A percentile compares a stretch with the other conserved stretches of the same genome.
phyloP scores from a whole-genome alignment of 2,329 filamentous ascomycete species.

The Fusarium xylarioides region DNA sequence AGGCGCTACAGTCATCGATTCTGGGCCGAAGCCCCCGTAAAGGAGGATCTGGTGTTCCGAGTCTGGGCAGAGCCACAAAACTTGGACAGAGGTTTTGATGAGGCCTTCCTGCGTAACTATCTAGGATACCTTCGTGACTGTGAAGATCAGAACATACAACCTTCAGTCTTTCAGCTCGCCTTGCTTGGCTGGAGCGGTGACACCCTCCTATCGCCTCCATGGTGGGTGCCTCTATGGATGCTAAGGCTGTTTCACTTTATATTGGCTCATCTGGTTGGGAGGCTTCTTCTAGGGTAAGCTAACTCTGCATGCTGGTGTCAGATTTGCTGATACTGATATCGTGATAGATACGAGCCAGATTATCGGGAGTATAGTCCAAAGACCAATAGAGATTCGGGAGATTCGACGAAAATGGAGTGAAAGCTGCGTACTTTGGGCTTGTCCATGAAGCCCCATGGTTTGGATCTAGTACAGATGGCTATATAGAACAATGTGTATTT shows the following conservation, averaged over 20 bases:
- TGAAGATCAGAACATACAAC: neutral
- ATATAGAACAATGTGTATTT: too few species aligned
- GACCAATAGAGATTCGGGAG: neutral
- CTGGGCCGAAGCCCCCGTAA: neutral
- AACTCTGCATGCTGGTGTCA: neutral
- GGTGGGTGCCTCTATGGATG: neutral
- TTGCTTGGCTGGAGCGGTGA: neutral
- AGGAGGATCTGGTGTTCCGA: neutral
- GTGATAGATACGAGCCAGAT: neutral
- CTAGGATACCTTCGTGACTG: neutral
- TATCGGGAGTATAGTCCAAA: neutral
- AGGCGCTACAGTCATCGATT: neutral
- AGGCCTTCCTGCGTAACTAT: neutral
- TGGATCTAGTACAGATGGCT: too few species aligned
- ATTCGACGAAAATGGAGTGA: neutral
- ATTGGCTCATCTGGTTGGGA: neutral
- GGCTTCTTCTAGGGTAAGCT: neutral
- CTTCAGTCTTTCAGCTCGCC: neutral
- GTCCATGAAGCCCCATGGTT: neutral
- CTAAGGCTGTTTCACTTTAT: neutral
- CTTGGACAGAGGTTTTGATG: neutral
- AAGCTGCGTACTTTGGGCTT: neutral
- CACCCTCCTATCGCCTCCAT: neutral
- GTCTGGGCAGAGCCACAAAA: neutral
- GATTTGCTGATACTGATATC: neutral